Evolutionary conservation across 345 rosid species (phyloP), one percentile per base, ranked within the genome.

Genomic region (Cardamine occulta): DNA sequence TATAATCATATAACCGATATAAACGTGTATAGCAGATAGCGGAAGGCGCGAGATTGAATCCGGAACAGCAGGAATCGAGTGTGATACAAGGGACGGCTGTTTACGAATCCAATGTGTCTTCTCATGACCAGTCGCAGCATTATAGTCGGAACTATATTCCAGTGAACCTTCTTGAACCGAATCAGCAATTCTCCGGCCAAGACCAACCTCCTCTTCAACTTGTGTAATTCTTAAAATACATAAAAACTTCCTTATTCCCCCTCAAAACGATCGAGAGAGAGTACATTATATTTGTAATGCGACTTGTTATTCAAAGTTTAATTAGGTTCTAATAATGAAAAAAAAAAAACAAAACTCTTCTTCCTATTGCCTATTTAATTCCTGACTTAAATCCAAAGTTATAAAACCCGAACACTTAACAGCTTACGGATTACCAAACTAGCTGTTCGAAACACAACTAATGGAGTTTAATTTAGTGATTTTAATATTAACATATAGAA

Each of bases 141-240:
- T 89, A 82, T 58, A 89, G 86, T 40, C 82, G 87, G 12, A 85
- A 77, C 75, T 91, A 81, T 77, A 80, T 89, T 29, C 82, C 90
- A 4, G 90, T 89, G n/a, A 88, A 82, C 64, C 78, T 87, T 81
- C 76, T 88, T 49, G 88, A 91, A 60, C 86, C 87, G 26, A 88
- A 79, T 81, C 84, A 80, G 66, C 91, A 86, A 7, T 91, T 85
- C 82, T 79, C 91, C 63, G 81, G 72, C 44, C 79, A 80, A 17
- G 91, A 86, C 59, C 86, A 82, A 49, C 83, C 86, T 44, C 82
- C 93, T 72, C 97, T 78, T 60, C 81, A 78, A 32, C 81, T 78
- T 42, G 81, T 78, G 32, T 78, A 66, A 78, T 15, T 21, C 35
- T 8, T 2, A 29, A 29, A 32, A 42, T 47, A 21, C 64, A 76